Evolutionary conservation across 2,329 filamentous ascomycete genomes (phyloP), one percentile per base, ranked within the genome.

Genomic region (Stachybotrys elegans): DNA sequence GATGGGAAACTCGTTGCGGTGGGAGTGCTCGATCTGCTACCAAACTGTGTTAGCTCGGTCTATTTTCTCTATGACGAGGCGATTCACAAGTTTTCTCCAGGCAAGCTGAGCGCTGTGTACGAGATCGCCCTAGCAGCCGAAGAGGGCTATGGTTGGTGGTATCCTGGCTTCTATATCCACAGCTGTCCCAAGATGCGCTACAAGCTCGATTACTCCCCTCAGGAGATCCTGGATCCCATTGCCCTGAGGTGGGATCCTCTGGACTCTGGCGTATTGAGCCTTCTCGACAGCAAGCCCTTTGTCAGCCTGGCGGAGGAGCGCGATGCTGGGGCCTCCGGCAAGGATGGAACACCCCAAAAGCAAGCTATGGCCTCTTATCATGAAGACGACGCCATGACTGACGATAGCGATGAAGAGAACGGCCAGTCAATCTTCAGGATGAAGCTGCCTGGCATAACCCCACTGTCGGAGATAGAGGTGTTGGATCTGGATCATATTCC

Each of bases 61-160:
- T 93, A 93, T 65, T 88, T 93, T 58, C 67, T 93, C 48, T 93
- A 93, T 57, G 79, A 91, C 56, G 81, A 84, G 56, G 86, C 85
- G 50, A 80, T 89, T 43, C 80, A 86, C 52, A 71, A 74, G 45
- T 83, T 79, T 65, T 75, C 75, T 20, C 84, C 88, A 22, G 88
- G 88, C 1, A 93, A 92, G 62, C 65, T 92, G 5, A 83, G 84
- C 27, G 88, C 87, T 2, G 61, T 92, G 48, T 71, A 83, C 48
- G 88, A 93, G 62, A 85, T 88, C 48, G 72, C 81, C 0, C 62
- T 93, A 22, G 84, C 87, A 0, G 66, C 74, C 3, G 86, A 92
- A 56, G 71, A 70, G 6, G 83, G 79, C 0, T 90, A 91, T 54
- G 68, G 75, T 35, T 89, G 80, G 72, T 93, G 88, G 76, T 93